Percentiles rank a stretch among this genome's conserved stretches.
phyloP scores from a whole-genome alignment of 306 rosid genomes.

The Oxytropis ochrocephala region DNA sequence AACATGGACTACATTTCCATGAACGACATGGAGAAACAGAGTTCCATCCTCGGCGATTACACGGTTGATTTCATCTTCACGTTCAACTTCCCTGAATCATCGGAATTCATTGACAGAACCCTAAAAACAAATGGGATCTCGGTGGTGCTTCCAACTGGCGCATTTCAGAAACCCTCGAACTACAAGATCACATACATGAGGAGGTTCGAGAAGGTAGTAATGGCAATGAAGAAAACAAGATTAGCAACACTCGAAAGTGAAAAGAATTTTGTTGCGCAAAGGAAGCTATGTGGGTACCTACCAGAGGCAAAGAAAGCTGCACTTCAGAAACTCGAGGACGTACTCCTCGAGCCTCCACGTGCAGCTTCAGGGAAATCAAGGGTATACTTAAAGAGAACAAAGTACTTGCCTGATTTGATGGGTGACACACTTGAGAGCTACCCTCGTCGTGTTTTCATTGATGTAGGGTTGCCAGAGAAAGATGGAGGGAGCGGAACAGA shows the following conservation, averaged over 20 bases:
- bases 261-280: neutral
- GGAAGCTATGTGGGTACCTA: conserved; percentile 28
- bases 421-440: conserved; percentile 68
- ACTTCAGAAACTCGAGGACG: conserved; percentile 61
- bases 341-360: conserved; percentile 78
- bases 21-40: conserved; percentile 25
- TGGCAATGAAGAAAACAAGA: conserved; percentile 44
- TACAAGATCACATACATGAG: conserved; percentile 42
- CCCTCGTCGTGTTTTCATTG: conserved; percentile 62
- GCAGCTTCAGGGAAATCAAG: conserved; percentile 51
- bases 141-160: conserved; percentile 14
- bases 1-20: conserved; percentile 26
- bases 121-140: neutral
- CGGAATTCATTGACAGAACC: conserved; percentile 39
- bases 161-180: conserved; percentile 19
- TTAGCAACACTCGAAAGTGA: neutral
- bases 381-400: conserved; percentile 49
- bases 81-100: conserved; percentile 18
- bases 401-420: conserved; percentile 71
- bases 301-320: conserved; percentile 61
- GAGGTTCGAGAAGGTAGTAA: conserved; percentile 19
- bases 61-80: conserved; percentile 41
- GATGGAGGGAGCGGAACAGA: conserved; percentile 35
- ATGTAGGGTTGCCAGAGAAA: conserved; percentile 47
- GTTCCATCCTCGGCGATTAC: neutral